Evolutionary conservation across 352 stramenopile species (phyloP), one percentile per base, ranked within the genome.

Genomic region (Phytopythium aichiense): DNA sequence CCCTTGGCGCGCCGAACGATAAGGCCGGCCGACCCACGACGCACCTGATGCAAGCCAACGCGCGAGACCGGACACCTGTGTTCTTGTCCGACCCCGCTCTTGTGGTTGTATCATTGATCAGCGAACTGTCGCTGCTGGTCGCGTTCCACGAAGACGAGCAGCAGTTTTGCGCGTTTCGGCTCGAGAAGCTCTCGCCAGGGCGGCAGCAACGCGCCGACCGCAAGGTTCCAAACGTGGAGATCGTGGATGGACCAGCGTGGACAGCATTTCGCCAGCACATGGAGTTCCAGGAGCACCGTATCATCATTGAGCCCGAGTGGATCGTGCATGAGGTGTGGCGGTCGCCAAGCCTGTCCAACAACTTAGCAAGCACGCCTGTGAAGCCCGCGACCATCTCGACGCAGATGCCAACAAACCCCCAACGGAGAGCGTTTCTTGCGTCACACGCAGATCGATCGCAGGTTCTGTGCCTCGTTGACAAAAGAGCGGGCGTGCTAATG

Each of bases 81-180:
- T 88, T 88, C 52, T 50, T 91, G 12, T 77, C 72, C 5, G 76
- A 89, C 46, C 76, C 77, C 9, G 76, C 70, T 28, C 72, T 92
- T 22, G 69, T 88, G 64, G 69, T 76, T 18, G 76, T 92, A 20
- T 60, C 58, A 45, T 67, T 88, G 22, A 38, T 75, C 12, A 50
- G 67, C 6, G 51, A 76, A 9, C 69, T 67, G 1, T 58, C 52
- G 30, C 25, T 89, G 25, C 33, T 92, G 7, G 71, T 88, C 55
- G 73, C 70, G 18, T 89, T 81, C 50, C 76, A 92, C 66, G 59
- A 58, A 9, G 64, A 61, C 54, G 69, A 85, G 22, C 69, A 73
- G 42, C 71, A 65, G 7, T 92, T 89, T 69, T 69, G 65, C 40
- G 74, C 87, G 11, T 92, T 79, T 54, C 56, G 67, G 18, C 62